phyloP scores from a whole-genome alignment of 2,329 filamentous ascomycete species.

The Trichocomaceae sp. region DNA sequence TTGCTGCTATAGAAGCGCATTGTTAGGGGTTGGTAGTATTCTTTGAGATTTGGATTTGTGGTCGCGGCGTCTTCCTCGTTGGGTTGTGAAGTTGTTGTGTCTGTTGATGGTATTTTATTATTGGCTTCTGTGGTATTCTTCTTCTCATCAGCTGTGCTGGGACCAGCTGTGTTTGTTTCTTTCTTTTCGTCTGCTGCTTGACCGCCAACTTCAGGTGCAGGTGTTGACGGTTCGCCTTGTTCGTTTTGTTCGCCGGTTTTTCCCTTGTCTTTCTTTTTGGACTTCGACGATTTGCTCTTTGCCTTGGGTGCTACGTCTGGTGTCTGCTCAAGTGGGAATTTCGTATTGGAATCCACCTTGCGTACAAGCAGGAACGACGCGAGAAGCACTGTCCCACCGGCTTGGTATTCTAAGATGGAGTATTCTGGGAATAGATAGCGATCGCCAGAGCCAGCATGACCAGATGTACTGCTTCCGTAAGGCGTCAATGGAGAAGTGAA shows the following conservation, averaged over 20 bases:
- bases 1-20: slow-evolving; percentile 51
- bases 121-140: slow-evolving; percentile 10
- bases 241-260: slow-evolving; percentile 6
- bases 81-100: slow-evolving; percentile 8
- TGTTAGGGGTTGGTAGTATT: slow-evolving; percentile 49
- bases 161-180: slow-evolving; percentile 16
- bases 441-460: slow-evolving; percentile 39
- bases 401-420: slow-evolving; percentile 43
- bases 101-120: slow-evolving; percentile 7
- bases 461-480: slow-evolving; percentile 35
- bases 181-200: slow-evolving; percentile 8
- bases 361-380: slow-evolving; percentile 43
- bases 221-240: slow-evolving; percentile 13
- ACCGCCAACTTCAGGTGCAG: slow-evolving; percentile 13
- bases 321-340: slow-evolving; percentile 32
- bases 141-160: slow-evolving; percentile 1
- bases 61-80: slow-evolving; percentile 16
- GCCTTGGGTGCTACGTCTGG: slow-evolving; percentile 23
- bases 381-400: slow-evolving; percentile 40
- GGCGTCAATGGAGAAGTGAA: slow-evolving; percentile 39
- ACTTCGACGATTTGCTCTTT: slow-evolving; percentile 28
- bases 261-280: slow-evolving; percentile 32
- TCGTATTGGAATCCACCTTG: slow-evolving; percentile 35
- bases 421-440: slow-evolving; percentile 45
- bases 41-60: slow-evolving; percentile 30